Percentiles rank a stretch among this genome's conserved stretches.
Evolutionary conservation across 73 alveolate genomes (phyloP).

Genomic region (Tetrahymena thermophila): DNA sequence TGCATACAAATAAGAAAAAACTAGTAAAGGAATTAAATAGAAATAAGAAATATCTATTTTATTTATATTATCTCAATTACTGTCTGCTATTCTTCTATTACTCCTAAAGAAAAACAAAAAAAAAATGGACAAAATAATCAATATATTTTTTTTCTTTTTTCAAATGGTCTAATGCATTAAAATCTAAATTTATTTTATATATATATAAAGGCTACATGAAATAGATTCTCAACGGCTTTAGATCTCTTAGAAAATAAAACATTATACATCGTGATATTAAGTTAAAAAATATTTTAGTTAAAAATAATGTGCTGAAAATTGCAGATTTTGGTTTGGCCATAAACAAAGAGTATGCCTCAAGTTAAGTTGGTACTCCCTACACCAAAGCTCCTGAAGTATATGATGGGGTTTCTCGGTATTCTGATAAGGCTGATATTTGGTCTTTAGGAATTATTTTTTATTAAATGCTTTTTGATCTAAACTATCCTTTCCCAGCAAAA

Average conservation of each 20-base stretch:
- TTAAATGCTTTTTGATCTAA: constrained; percentile 27
- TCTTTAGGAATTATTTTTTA: constrained; percentile 36
- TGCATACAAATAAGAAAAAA: neutral
- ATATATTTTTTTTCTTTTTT: too few relatives aligned
- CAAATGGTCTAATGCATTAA: too few relatives aligned
- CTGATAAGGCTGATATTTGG: constrained; percentile 44
- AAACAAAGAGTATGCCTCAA: constrained; percentile 17
- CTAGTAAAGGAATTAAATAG: neutral
- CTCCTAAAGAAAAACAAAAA: neutral
- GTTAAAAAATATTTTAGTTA: constrained; percentile 25
- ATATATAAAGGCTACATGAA: neutral
- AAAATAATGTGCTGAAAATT: constrained; percentile 15
- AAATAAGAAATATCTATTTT: neutral
- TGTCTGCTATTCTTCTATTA: neutral
- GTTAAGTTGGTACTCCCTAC: constrained; percentile 43
- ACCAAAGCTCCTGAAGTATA: constrained; percentile 46
- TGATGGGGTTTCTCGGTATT: constrained; percentile 26
- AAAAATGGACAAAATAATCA: neutral
- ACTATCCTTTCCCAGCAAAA: constrained; percentile 27
- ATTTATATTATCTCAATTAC: neutral
- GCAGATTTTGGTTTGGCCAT: constrained; percentile 39
- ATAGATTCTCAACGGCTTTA: constrained; percentile 31
- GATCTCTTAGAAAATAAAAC: constrained; percentile 9
- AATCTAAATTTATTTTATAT: neutral
- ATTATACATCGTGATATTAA: constrained; percentile 36